Evolutionary conservation across 768 basidiomycete genomes (phyloP).

Genomic region (Mycena rebaudengoi): DNA sequence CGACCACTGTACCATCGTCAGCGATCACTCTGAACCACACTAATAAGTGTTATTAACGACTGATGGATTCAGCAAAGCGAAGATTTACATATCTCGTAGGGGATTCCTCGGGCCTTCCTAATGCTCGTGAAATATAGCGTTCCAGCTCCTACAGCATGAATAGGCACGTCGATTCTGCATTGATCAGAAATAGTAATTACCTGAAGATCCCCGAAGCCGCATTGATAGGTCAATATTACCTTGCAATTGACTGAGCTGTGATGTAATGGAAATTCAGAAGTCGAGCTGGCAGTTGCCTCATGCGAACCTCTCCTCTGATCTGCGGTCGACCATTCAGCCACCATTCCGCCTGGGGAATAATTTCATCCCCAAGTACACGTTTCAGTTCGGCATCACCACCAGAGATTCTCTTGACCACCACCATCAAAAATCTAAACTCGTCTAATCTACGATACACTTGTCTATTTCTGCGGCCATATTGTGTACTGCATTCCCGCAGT

Average conservation of each 20-base stretch:
- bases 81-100: conserved; percentile 55
- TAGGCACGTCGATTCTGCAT: too few relatives aligned
- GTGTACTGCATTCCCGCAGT: too few relatives aligned
- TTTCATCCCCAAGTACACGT: conserved; percentile 55
- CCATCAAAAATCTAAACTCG: too few relatives aligned
- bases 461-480: too few relatives aligned
- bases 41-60: conserved; percentile 24
- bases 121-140: conserved; percentile 70
- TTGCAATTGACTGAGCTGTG: not conserved
- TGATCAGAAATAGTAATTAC: not conserved
- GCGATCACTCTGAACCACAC: conserved; percentile 53
- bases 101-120: conserved; percentile 56
- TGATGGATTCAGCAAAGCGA: not conserved
- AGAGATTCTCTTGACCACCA: too few relatives aligned
- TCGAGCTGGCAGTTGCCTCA: not conserved
- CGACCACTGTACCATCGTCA: conserved; percentile 48
- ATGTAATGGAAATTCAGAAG: not conserved
- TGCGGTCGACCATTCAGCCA: conserved; percentile 64
- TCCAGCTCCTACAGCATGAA: conserved; percentile 49
- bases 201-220: not conserved
- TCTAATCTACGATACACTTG: too few relatives aligned
- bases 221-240: not conserved
- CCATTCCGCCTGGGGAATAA: conserved; percentile 50
- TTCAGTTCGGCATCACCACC: conserved; percentile 45
- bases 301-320: conserved; percentile 49